Percentiles rank a stretch among this genome's conserved stretches.
These are phyloP conservation scores for Crithidia sp. DNA, from an alignment of 208 protist genomes.

Conservation along the genomic window DNA sequence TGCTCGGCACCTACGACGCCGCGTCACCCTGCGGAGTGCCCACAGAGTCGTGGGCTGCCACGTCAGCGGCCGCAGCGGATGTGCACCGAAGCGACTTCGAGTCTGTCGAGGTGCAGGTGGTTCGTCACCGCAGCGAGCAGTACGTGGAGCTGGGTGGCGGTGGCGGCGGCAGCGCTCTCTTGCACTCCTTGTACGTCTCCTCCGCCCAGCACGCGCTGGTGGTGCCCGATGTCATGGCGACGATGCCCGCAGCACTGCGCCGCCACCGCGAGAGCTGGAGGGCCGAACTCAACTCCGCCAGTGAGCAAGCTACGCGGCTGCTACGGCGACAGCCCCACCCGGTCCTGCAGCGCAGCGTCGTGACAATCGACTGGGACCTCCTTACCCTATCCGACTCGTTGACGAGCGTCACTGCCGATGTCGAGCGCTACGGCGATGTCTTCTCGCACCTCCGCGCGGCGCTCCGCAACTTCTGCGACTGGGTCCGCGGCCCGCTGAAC, in stretches of 20 bases:
- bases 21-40: conserved; percentile 13
- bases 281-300: conserved; percentile 30
- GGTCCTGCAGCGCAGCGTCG: conserved; percentile 42
- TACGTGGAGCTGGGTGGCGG: conserved; percentile 35
- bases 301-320: conserved; percentile 39
- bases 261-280: conserved; percentile 31
- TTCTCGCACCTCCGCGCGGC: conserved; percentile 37
- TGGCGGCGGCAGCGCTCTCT: conserved; percentile 34
- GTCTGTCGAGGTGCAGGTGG: conserved; percentile 62
- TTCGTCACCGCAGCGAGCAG: conserved; percentile 62
- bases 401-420: conserved; percentile 23
- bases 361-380: conserved; percentile 61
- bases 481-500: conserved; percentile 28
- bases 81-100: conserved; percentile 30
- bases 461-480: conserved; percentile 35
- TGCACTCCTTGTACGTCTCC: conserved; percentile 70
- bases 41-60: conserved; percentile 11
- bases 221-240: conserved; percentile 47
- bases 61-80: not conserved
- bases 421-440: conserved; percentile 22
- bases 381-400: conserved; percentile 1
- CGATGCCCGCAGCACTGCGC: conserved; percentile 24
- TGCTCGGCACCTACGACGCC: conserved; percentile 63
- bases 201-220: conserved; percentile 41
- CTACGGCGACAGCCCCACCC: conserved; percentile 61